These are phyloP conservation scores for Ganoderma sinense DNA, from an alignment of 1,284 basidiomycete genomes.

Conservation along the genomic window DNA sequence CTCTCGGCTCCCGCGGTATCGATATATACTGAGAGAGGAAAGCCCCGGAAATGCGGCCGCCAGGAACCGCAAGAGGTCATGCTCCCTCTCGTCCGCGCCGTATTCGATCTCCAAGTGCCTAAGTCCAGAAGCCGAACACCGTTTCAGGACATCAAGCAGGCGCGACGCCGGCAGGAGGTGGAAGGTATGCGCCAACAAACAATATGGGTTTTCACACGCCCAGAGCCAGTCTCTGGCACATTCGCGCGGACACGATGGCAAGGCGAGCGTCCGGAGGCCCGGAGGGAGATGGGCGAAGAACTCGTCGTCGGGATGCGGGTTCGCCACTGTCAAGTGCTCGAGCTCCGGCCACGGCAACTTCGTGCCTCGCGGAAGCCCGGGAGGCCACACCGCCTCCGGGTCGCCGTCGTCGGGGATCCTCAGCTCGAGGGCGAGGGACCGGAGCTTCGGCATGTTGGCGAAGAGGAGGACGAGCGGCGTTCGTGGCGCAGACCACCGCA, in stretches of 20 bases:
- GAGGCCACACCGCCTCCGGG: background rate
- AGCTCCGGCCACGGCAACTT: background rate
- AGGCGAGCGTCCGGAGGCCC: too few species aligned
- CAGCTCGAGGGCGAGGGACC: background rate
- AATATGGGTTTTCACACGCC: too few species aligned
- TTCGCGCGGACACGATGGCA: too few species aligned
- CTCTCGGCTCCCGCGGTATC: background rate
- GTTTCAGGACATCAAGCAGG: too few species aligned
- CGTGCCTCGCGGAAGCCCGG: background rate
- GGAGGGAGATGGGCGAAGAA: background rate
- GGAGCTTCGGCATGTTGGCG: background rate
- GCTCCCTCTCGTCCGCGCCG: too few species aligned
- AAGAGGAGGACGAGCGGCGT: background rate
- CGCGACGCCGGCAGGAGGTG: too few species aligned
- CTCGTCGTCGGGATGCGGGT: constrained; percentile 11
- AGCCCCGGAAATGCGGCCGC: background rate
- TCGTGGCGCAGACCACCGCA: background rate
- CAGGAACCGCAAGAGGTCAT: too few species aligned
- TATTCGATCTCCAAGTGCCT: too few species aligned
- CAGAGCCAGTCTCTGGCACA: too few species aligned
- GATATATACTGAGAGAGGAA: background rate
- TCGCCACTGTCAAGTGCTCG: background rate
- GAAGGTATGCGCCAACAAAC: too few species aligned
- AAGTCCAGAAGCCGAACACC: too few species aligned
- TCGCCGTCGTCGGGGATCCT: background rate